phyloP scores from a whole-genome alignment of 23 red algal genomes.

The Cyanidioschyzon merolae region DNA sequence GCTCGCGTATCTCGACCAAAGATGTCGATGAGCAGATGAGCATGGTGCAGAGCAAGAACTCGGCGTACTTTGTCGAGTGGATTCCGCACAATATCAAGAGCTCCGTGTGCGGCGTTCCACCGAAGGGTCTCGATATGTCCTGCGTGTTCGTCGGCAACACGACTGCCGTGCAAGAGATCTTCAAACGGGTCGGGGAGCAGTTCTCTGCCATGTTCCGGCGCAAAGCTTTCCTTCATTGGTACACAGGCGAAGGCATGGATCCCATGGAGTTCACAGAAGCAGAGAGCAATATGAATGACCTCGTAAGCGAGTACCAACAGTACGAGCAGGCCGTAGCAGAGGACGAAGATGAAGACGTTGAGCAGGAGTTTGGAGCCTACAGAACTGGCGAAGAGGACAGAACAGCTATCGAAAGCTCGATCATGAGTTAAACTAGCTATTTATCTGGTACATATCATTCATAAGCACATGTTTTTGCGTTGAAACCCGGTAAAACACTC shows the following conservation, averaged over 20 bases:
- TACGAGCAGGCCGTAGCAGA: constrained; percentile 61
- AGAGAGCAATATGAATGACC: constrained; percentile 89
- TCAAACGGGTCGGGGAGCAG: constrained; percentile 91
- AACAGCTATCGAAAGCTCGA: constrained; percentile 3
- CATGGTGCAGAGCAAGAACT: constrained; percentile 90
- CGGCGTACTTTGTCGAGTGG: constrained; percentile 96
- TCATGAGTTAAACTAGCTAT: not conserved
- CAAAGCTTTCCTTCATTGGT: constrained; percentile 99
- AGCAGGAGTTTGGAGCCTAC: not conserved
- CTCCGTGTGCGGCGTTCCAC: constrained; percentile 80
- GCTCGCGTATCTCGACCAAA: constrained; percentile 84
- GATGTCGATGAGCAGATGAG: constrained; percentile 99
- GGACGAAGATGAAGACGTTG: constrained; percentile 32
- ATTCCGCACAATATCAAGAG: constrained; percentile 99
- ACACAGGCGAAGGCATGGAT: constrained; percentile 97
- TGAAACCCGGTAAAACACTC: too few relatives aligned
- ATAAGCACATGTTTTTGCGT: too few relatives aligned
- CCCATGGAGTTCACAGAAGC: constrained; percentile 97
- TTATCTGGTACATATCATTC: too few relatives aligned
- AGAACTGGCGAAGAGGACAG: not conserved
- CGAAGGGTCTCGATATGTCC: constrained; percentile 59
- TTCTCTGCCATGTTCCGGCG: constrained; percentile 94
- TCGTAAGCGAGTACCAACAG: constrained; percentile 88
- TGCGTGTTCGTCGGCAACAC: constrained; percentile 93
- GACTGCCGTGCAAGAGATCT: constrained; percentile 91